Conservation (phyloP, 495 filamentous ascomycete species). For the Podospora pseudocomata region DNA sequence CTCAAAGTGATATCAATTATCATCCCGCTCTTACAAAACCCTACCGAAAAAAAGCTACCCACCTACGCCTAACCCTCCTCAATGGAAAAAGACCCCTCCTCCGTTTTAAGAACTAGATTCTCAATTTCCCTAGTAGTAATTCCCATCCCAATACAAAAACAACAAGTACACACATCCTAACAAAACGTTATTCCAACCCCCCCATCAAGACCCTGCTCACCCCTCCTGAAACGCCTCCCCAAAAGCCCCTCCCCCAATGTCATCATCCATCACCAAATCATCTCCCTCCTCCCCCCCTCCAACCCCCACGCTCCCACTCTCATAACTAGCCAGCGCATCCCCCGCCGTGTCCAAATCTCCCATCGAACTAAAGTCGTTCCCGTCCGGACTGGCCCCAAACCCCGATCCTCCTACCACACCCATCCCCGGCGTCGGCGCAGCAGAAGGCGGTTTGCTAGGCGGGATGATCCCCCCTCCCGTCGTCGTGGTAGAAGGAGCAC, state of each 20-base stretch:
- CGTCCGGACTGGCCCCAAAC: constrained; percentile 34
- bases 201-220: no score
- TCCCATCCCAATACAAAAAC: no score
- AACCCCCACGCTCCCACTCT: constrained; percentile 19
- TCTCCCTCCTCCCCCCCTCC: constrained; percentile 29
- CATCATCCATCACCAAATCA: constrained; percentile 50
- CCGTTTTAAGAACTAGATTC: no score
- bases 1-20: no score
- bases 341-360: constrained; percentile 52
- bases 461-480: constrained; percentile 13
- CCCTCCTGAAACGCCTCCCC: constrained; percentile 40
- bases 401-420: not conserved
- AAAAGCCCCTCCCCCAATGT: constrained; percentile 38
- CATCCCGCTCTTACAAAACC: no score
- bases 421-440: constrained; percentile 35
- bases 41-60: no score
- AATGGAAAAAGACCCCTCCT: no score
- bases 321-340: constrained; percentile 45
- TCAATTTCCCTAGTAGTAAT: no score
- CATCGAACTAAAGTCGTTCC: constrained; percentile 51
- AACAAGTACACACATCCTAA: no score
- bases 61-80: no score
- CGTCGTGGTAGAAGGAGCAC: constrained; percentile 18
- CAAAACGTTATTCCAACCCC: no score
- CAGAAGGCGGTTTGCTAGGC: constrained; percentile 37